Base-by-base conservation (phyloP, 2,329 filamentous ascomycete species). In the Elsinoe batatas region DNA sequence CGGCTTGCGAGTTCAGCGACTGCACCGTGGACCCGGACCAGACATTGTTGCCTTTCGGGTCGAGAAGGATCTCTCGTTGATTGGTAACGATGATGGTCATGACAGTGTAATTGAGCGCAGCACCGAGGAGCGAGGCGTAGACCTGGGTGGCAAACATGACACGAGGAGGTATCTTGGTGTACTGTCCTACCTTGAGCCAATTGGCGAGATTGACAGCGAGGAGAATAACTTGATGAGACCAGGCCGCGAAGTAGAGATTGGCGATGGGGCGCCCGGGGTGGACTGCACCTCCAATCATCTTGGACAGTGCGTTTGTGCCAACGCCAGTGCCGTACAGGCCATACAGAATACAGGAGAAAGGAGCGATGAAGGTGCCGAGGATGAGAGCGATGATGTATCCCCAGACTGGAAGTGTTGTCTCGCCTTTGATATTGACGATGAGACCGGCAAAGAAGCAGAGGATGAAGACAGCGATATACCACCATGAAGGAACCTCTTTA, bases 281-380 rank as follows among this genome's bases (percentile, higher is more conserved):
- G 8, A 77, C 65, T 2, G 79, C 67, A 51, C 78, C 78, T 0
- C 73, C 78, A 47, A 81, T 57, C 77, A 80, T 78, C 60, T 80
- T 80, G 17, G 77, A 80, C 37, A 82, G 57, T 56, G 81, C 79
- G 62, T 81, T 81, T 2, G 78, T 81, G 6, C 77, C 76, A 33
- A 81, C 80, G 11, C 79, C 79, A 44, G 77, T 81, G 8, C 79
- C 79, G 38, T 70, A 81, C 0, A 76, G 71, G 2, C 76, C 74
- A 56, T 74, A 79, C 0, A 81, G 69, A 2, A 81, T 61, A 0
- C 61, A 60, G 40, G 62, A 61, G 15, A 82, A 71, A 0, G 78
- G 79, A 0, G 78, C 75, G 18, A 82, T 75, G 56, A 63, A 33
- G 13, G 50, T 58, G 5, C 61, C 62, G 5, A 56, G 12, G 10